Evolutionary conservation across 805 yeast species (phyloP), one percentile per base, ranked within the genome.

Genomic region (Cyberlindnera suaveolens): DNA sequence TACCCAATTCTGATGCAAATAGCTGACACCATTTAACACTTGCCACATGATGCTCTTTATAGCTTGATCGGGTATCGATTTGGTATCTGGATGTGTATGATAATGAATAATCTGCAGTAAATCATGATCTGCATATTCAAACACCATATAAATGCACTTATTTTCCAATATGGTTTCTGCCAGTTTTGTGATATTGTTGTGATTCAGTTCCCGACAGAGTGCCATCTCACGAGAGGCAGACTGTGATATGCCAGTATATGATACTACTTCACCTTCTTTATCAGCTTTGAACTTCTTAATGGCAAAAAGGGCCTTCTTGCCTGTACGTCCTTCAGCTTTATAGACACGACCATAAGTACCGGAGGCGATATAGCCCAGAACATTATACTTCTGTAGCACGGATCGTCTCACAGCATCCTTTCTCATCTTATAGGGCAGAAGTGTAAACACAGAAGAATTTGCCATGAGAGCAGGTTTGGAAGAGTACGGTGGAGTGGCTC

Each of bases 201-300:
- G 87, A 49, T 71, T 72, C 42, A 93, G 68, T 61, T 93, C 99
- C 39, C 95, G 74, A 63, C 98, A 93, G 17, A 93, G 69, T 1
- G 96, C 85, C 91, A 95, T 89, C 64, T 95, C 99, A 50, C 99
- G 72, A 37, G 95, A 86, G 2, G 98, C 99, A 55, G 91, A 80
- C 63, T 93, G 99, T 2, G 96, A 88, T 13, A 93, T 86, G 3
- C 99, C 98, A 0, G 97, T 89, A 57, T 89, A 91, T 64, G 85
- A 93, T 10, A 84, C 65, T 20, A 83, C 80, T 56, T 90, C 97
- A 45, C 91, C 91, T 49, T 90, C 95, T 56, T 87, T 80, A 54
- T 95, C 99, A 27, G 89, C 83, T 62, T 93, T 93, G 72, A 93
- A 93, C 67, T 91, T 93, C 62, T 93, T 93, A 55, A 93, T 93